Evolutionary conservation across 2,329 filamentous ascomycete genomes (phyloP), one percentile per base, ranked within the genome.

Genomic region (Rhinocladiella similis): DNA sequence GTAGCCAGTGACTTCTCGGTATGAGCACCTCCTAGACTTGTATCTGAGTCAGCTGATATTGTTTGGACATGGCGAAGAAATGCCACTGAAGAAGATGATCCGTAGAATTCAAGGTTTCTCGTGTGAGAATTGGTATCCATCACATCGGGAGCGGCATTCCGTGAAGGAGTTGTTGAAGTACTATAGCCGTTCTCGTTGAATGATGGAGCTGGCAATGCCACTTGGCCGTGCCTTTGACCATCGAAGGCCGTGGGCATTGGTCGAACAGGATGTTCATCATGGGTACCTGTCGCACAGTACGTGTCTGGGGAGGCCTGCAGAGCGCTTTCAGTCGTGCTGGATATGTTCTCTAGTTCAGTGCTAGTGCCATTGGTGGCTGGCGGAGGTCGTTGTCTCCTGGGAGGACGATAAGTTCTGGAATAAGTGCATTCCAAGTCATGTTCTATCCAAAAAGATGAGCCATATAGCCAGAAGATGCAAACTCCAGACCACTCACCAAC

Each of bases 101-200:
- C 77, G 56, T 80, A 77, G 36, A 77, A 80, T 58, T 80, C 77
- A 29, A 77, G 72, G 51, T 72, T 73, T 25, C 72, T 73, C 0
- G 76, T 80, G 43, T 78, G 75, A 10, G 69, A 69, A 54, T 78
- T 79, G 36, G 78, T 67, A 25, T 76, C 75, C 3, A 70, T 72
- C 39, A 78, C 69, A 50, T 78, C 75, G 19, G 75, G 70, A 47
- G 61, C 69, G 2, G 53, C 19, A 12, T 47, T 19, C 41, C n/a
- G 49, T 19, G n/a, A n/a, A n/a, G 53, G 19, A 27, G 50, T 47
- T 2, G 19, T 4, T 10, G 39, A 33, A 46, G 35, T 10, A 14
- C 35, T 50, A 14, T 18, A 39, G 38, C 38, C 35, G 13, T 45
- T 45, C 25, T 39, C 50, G 22, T 47, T 29, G n/a, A n/a, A n/a